Conservation (phyloP, 2,329 filamentous ascomycete genomes). For the Graphium sp. region DNA sequence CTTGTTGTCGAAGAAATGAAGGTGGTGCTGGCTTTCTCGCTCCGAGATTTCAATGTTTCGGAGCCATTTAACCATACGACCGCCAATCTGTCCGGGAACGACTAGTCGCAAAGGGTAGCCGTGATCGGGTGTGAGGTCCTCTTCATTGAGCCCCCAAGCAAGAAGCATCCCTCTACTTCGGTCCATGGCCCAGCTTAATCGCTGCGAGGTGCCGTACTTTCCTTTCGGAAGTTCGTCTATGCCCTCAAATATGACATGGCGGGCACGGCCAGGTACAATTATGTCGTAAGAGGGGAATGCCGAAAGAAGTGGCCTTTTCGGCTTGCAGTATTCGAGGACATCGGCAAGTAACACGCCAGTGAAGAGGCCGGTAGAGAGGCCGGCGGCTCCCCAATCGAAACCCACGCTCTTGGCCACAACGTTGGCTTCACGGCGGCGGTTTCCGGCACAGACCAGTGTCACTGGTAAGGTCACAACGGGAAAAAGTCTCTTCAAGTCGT, state of each 20-base stretch:
- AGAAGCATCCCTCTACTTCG: slow-evolving; percentile 71
- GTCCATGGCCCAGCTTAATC: slow-evolving; percentile 78
- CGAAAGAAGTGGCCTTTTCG: background rate
- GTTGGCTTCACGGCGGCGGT: slow-evolving; percentile 86
- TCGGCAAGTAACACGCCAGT: slow-evolving; percentile 67
- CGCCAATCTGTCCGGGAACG: slow-evolving; percentile 83
- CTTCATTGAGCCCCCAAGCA: slow-evolving; percentile 82
- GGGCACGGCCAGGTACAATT: background rate
- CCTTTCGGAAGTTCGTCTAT: slow-evolving; percentile 81
- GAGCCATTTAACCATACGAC: slow-evolving; percentile 85
- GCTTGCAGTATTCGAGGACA: slow-evolving; percentile 45
- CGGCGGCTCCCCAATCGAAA: slow-evolving; percentile 85
- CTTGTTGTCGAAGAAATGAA: slow-evolving; percentile 86
- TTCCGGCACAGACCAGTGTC: slow-evolving; percentile 83
- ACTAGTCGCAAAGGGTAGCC: slow-evolving; percentile 70
- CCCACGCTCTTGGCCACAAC: slow-evolving; percentile 80
- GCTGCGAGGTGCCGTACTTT: slow-evolving; percentile 74
- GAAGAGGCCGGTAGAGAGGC: slow-evolving; percentile 73
- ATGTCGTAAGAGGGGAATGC: background rate
- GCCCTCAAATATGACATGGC: slow-evolving; percentile 48
- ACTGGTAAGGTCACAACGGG: slow-evolving; percentile 74
- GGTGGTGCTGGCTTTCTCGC: slow-evolving; percentile 79
- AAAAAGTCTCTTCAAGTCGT: slow-evolving; percentile 55
- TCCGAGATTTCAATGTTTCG: slow-evolving; percentile 65
- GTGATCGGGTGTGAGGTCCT: slow-evolving; percentile 64